A percentile compares a stretch with the other conserved stretches of the same genome.
Evolutionary conservation across 1,284 basidiomycete genomes (phyloP).

Genomic region (Gymnopus androsaceus): DNA sequence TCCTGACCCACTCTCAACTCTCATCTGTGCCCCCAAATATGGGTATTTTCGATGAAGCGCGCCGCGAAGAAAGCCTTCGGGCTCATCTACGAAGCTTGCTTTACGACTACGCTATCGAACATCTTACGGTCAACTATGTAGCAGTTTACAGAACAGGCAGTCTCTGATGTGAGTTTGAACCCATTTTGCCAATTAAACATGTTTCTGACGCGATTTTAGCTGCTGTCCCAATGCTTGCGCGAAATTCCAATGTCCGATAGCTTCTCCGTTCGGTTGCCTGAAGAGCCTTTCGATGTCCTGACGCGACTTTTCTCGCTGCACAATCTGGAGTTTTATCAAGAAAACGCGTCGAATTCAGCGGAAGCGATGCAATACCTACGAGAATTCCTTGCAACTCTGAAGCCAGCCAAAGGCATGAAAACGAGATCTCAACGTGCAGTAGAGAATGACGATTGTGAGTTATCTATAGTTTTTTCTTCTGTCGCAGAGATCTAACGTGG

Average conservation of each 20-base stretch:
- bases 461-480: slow-evolving; percentile 10
- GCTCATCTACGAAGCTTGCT: slow-evolving; percentile 55
- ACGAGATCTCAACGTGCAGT: slow-evolving; percentile 35
- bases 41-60: slow-evolving; percentile 11
- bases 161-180: slow-evolving; percentile 43
- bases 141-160: slow-evolving; percentile 51
- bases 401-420: not conserved
- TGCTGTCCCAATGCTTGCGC: slow-evolving; percentile 43
- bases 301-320: slow-evolving; percentile 33
- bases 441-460: slow-evolving; percentile 35
- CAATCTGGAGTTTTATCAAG: slow-evolving; percentile 40
- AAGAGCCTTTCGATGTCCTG: slow-evolving; percentile 51
- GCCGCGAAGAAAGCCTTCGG: slow-evolving; percentile 29
- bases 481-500: slow-evolving; percentile 14
- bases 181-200: not conserved
- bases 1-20: not conserved
- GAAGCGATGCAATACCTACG: slow-evolving; percentile 43
- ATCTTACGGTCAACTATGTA: slow-evolving; percentile 58
- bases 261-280: slow-evolving; percentile 47
- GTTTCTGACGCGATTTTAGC: slow-evolving; percentile 32
- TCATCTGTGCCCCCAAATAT: not conserved
- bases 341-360: slow-evolving; percentile 40
- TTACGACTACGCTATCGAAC: slow-evolving; percentile 51
- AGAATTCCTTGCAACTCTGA: slow-evolving; percentile 20
- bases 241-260: slow-evolving; percentile 50